Evolutionary conservation across 2,329 filamentous ascomycete species (phyloP).

Genomic region (Basipetospora chlamydospora): DNA sequence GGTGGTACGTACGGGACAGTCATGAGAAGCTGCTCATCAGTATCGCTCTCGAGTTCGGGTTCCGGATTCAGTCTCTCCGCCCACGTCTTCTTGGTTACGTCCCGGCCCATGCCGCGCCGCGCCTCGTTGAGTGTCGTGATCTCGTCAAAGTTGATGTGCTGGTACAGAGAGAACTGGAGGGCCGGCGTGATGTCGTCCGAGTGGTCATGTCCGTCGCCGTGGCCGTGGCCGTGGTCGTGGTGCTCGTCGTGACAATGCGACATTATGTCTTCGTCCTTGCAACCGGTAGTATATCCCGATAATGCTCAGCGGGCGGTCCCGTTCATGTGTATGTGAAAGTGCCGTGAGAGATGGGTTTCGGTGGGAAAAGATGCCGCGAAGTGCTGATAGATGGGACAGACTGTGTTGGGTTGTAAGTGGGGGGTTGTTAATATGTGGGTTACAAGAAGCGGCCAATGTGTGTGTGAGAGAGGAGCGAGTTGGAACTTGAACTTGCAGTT

Average conservation of each 20-base stretch:
- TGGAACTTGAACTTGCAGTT: too few species aligned
- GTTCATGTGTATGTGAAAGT: too few species aligned
- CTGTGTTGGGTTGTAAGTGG: too few species aligned
- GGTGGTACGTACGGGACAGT: constrained; percentile 57
- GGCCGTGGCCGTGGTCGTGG: constrained; percentile 37
- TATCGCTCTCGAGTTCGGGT: constrained; percentile 71
- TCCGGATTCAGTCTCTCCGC: constrained; percentile 54
- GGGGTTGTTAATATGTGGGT: too few species aligned
- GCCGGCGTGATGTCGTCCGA: constrained; percentile 85
- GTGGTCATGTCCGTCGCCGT: constrained; percentile 62
- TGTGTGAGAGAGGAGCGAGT: too few species aligned
- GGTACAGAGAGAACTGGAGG: constrained; percentile 79
- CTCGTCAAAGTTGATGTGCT: constrained; percentile 78
- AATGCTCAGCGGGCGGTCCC: too few species aligned
- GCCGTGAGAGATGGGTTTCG: too few species aligned
- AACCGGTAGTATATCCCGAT: too few species aligned
- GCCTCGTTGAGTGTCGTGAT: constrained; percentile 79
- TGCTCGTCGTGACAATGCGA: constrained; percentile 32
- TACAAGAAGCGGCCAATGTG: too few species aligned
- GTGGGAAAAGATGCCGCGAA: too few species aligned
- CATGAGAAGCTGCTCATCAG: constrained; percentile 89
- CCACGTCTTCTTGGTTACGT: constrained; percentile 84
- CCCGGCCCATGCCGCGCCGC: constrained; percentile 49
- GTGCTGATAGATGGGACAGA: too few species aligned
- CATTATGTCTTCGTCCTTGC: too few species aligned